Base-by-base conservation (phyloP, 1,284 basidiomycete species). In the Tetrapyrgos nigripes region DNA sequence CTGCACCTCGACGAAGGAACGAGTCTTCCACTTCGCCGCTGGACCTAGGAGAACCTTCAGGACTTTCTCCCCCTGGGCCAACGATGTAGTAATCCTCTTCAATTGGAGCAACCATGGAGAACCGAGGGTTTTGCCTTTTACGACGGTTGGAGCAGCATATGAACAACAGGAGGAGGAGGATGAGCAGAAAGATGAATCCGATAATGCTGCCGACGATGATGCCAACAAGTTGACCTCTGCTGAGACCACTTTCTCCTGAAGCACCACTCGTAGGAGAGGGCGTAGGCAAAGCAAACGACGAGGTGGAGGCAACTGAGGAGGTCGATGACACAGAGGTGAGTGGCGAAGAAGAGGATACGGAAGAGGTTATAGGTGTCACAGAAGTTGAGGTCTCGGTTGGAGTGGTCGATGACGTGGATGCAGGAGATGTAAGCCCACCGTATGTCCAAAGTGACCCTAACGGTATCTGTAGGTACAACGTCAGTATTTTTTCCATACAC, bases 21-120 rank as follows among this genome's bases (percentile, higher is more conserved):
- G 88, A 78, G 64, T 88, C 86, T 2, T 70, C 74, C 69, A 89
- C 88, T 66, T 88, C 87, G 6, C 88, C 88, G 55, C 85, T 89
- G 26, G 80, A 80, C 13, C 87, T 77, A 1, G 88, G 86, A 19
- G 84, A 85, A 44, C 86, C 85, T 68, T 88, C 87, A n/a, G 81
- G 78, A 1, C 74, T 68, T 19, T 76, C 73, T 13, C 71, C 72
- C 8, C 74, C 79, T 37, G 74, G 70, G 4, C 72, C 66, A 21
- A 86, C 73, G 31, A 85, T 71, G 56, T 80, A 75, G 73, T 84
- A 86, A 23, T 83, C 83, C 0, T 82, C 83, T 72, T 84, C 85
- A 9, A 84, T 80, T 0, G 79, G 77, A 55, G 53, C 29, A 19
- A 63, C 59, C 33, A 63, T 62, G 6, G 67, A 68, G 43, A 73